Evolutionary conservation across 2,329 filamentous ascomycete species (phyloP).

Genomic region (Aspergillus thermomutatus): DNA sequence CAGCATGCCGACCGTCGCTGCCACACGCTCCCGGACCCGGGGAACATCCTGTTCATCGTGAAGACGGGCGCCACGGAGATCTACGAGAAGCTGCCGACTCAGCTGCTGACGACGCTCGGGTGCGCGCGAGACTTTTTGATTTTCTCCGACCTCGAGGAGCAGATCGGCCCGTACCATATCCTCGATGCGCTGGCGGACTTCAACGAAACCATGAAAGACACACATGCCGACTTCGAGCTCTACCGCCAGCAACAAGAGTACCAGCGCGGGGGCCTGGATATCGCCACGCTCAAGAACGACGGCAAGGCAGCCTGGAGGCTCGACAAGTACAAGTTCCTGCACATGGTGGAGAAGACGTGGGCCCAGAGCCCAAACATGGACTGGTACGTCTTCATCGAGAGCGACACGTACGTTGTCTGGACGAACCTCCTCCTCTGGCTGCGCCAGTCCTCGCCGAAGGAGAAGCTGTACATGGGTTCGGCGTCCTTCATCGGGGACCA

Average conservation of each 20-base stretch:
- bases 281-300: slow-evolving; percentile 7
- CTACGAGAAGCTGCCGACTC: slow-evolving; percentile 51
- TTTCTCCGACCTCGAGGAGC: slow-evolving; percentile 32
- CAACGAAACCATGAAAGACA: slow-evolving; percentile 39
- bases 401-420: slow-evolving; percentile 55
- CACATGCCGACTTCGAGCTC: slow-evolving; percentile 50
- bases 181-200: slow-evolving; percentile 33
- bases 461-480: slow-evolving; percentile 52
- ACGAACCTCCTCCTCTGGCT: slow-evolving; percentile 52
- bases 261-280: slow-evolving; percentile 43
- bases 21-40: slow-evolving; percentile 43
- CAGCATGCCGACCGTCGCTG: slow-evolving; percentile 28
- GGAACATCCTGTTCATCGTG: slow-evolving; percentile 51
- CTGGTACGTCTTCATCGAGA: slow-evolving; percentile 59
- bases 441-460: slow-evolving; percentile 40
- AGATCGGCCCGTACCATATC: slow-evolving; percentile 28
- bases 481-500: slow-evolving; percentile 42
- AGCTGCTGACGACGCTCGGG: slow-evolving; percentile 52
- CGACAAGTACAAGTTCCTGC: slow-evolving; percentile 62
- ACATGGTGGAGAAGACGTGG: slow-evolving; percentile 57
- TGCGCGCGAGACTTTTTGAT: slow-evolving; percentile 53
- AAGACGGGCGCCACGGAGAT: slow-evolving; percentile 59
- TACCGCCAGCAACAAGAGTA: slow-evolving; percentile 44
- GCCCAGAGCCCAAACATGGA: slow-evolving; percentile 50
- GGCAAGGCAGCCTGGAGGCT: slow-evolving; percentile 48